Conservation (phyloP, 495 filamentous ascomycete genomes). For the Penicillium silybi region DNA sequence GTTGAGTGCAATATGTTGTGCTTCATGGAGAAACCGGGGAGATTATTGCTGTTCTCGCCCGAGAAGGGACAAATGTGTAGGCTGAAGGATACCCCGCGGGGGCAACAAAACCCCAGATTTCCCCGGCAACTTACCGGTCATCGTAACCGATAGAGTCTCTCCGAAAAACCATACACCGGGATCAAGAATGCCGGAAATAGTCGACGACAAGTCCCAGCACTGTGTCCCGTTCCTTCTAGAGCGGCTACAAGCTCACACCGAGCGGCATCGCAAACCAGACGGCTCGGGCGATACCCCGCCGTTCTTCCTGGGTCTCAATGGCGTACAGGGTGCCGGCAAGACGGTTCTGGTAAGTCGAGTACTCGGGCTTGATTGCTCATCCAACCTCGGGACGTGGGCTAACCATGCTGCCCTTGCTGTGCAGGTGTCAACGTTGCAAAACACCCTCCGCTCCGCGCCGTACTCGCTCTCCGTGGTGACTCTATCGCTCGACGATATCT, state of each 20-base stretch:
- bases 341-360: slow-evolving; percentile 66
- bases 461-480: slow-evolving; percentile 69
- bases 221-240: slow-evolving; percentile 83
- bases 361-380: slow-evolving; percentile 11
- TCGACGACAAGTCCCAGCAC: slow-evolving; percentile 84
- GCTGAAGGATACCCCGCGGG: slow-evolving; percentile 4
- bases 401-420: not conserved
- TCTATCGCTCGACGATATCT: slow-evolving; percentile 88
- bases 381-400: slow-evolving; percentile 6
- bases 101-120: slow-evolving; percentile 17
- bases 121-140: slow-evolving; percentile 15
- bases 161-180: slow-evolving; percentile 2
- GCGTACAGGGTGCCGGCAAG: slow-evolving; percentile 84
- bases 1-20: not conserved
- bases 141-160: slow-evolving; percentile 9
- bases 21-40: not conserved
- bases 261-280: slow-evolving; percentile 24
- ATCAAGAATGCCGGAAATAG: slow-evolving; percentile 46
- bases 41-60: not conserved
- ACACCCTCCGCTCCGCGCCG: slow-evolving; percentile 61
- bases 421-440: slow-evolving; percentile 61
- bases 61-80: not conserved
- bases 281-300: slow-evolving; percentile 42
- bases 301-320: slow-evolving; percentile 60
- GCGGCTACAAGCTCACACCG: slow-evolving; percentile 51